These are phyloP conservation scores for Mucor indicus DNA, from an alignment of 371 early-diverging fungal species.

Conservation along the genomic window DNA sequence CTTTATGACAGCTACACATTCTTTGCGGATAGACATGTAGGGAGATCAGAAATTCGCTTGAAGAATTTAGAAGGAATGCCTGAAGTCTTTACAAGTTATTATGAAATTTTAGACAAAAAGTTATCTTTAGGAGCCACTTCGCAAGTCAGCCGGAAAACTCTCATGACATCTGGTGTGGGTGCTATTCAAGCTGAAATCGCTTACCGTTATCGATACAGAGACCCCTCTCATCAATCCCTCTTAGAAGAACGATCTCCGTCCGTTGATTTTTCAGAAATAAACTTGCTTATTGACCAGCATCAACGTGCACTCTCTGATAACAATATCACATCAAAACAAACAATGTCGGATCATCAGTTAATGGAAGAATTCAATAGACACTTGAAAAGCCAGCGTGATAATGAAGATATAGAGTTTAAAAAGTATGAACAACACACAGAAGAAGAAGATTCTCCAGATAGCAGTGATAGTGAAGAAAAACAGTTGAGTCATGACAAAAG, in stretches of 20 bases:
- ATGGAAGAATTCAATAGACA: conserved; percentile 25
- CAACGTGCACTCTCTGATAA: conserved; percentile 18
- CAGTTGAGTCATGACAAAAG: not conserved
- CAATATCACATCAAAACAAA: not conserved
- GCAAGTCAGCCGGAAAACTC: conserved; percentile 49
- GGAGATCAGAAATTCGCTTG: conserved; percentile 68
- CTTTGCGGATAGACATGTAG: conserved; percentile 63
- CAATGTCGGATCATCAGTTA: conserved; percentile 14
- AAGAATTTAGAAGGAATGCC: conserved; percentile 63
- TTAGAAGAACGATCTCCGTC: not conserved
- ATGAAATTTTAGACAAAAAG: conserved; percentile 67
- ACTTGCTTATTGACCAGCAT: conserved; percentile 21
- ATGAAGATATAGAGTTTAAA: conserved; percentile 21
- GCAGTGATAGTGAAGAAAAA: conserved; percentile 7
- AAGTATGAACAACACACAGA: conserved; percentile 22
- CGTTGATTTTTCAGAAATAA: conserved; percentile 13
- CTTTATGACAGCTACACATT: conserved; percentile 60
- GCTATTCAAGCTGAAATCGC: conserved; percentile 65
- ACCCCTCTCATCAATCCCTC: conserved; percentile 29
- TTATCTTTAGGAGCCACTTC: conserved; percentile 58
- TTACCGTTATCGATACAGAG: conserved; percentile 33
- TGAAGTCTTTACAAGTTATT: conserved; percentile 65
- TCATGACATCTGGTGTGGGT: conserved; percentile 58
- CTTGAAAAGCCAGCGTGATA: conserved; percentile 21
- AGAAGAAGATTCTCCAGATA: conserved; percentile 19